Conservation (phyloP, 1,284 basidiomycete species). For the Cryptococcus sp. region DNA sequence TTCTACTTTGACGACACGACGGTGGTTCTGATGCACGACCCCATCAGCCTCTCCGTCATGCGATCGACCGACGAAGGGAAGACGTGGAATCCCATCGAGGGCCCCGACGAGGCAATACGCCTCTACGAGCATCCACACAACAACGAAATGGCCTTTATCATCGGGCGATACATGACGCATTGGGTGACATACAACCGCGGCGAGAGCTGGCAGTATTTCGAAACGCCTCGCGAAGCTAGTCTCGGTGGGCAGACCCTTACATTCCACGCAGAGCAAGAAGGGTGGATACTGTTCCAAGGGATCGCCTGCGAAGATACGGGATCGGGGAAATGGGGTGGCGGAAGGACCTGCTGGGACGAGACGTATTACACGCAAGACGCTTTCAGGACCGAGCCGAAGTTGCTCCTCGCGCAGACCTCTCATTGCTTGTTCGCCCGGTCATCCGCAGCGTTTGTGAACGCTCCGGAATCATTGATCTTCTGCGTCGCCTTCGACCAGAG, state of each 20-base stretch:
- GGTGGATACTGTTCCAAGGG: conserved; percentile 81
- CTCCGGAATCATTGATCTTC: conserved; percentile 72
- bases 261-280: conserved; percentile 80
- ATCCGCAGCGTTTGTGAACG: conserved; percentile 72
- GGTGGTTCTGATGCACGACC: conserved; percentile 84
- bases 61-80: conserved; percentile 90
- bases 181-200: conserved; percentile 85
- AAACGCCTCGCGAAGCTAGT: conserved; percentile 66
- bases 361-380: conserved; percentile 84
- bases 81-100: conserved; percentile 67
- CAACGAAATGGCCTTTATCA: conserved; percentile 77
- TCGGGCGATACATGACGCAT: conserved; percentile 70
- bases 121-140: conserved; percentile 87
- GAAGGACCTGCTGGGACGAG: conserved; percentile 73
- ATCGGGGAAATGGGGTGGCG: conserved; percentile 61
- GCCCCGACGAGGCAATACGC: conserved; percentile 67
- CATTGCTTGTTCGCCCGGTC: conserved; percentile 85
- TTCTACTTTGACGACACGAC: conserved; percentile 92
- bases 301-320: conserved; percentile 62
- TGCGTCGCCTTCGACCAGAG: conserved; percentile 79
- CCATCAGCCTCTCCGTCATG: conserved; percentile 66
- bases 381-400: conserved; percentile 64
- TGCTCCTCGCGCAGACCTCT: conserved; percentile 68
- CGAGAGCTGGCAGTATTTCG: conserved; percentile 77
- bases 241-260: conserved; percentile 66